Evolutionary conservation across 768 basidiomycete genomes (phyloP).

Genomic region (Cantharellus cinnabarinus): DNA sequence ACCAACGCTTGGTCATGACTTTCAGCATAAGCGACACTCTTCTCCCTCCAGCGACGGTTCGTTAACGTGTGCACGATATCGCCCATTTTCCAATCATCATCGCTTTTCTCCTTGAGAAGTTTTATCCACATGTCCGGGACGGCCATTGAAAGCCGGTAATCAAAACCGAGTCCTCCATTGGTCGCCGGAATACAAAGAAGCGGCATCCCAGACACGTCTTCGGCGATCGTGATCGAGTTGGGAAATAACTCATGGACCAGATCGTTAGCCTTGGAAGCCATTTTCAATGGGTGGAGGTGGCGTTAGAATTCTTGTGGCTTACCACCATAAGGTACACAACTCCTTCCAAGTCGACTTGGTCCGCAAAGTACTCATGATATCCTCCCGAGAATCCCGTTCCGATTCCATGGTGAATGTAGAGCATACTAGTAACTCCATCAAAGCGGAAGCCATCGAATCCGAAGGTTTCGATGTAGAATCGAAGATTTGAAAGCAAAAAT

Average conservation of each 20-base stretch:
- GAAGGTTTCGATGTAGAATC: slow-evolving; percentile 91
- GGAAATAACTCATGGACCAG: slow-evolving; percentile 70
- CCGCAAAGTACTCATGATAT: slow-evolving; percentile 96
- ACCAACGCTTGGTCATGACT: slow-evolving; percentile 97
- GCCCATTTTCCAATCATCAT: slow-evolving; percentile 74
- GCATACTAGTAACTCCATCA: slow-evolving; percentile 98
- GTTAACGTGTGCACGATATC: slow-evolving; percentile 81
- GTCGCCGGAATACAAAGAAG: slow-evolving; percentile 62
- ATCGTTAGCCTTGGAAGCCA: slow-evolving; percentile 61
- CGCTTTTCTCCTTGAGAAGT: slow-evolving; percentile 74
- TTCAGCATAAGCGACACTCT: slow-evolving; percentile 83
- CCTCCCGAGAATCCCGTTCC: slow-evolving; percentile 95
- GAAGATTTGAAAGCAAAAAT: slow-evolving; percentile 85
- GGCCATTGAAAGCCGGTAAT: slow-evolving; percentile 96
- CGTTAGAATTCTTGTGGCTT: slow-evolving; percentile 16
- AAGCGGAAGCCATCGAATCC: slow-evolving; percentile 96
- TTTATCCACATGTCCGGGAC: slow-evolving; percentile 99
- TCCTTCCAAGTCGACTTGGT: slow-evolving; percentile 63
- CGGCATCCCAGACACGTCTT: slow-evolving; percentile 99
- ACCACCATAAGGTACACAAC: slow-evolving; percentile 96
- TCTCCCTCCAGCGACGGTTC: slow-evolving; percentile 77
- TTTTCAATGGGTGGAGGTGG: neutral
- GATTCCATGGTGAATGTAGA: slow-evolving; percentile 96
- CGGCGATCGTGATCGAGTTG: slow-evolving; percentile 72
- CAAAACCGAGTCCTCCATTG: slow-evolving; percentile 86